Evolutionary conservation across 2,329 filamentous ascomycete genomes (phyloP), one percentile per base, ranked within the genome.

Genomic region (Geosmithia putterillii): DNA sequence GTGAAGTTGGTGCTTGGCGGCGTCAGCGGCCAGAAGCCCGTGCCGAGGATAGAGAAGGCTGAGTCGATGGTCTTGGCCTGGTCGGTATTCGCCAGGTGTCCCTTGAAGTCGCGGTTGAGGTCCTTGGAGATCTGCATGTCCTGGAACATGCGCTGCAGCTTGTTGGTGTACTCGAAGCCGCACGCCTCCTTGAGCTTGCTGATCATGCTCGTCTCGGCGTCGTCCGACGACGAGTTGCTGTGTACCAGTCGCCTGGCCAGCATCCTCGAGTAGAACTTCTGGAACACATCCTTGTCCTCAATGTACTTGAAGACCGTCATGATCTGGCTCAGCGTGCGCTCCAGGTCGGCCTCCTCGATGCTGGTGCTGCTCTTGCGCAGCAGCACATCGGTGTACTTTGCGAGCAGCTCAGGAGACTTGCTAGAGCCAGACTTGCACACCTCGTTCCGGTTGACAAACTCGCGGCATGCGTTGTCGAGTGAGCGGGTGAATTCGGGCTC

Each of bases 281-380:
- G 92, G 74, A 98, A 98, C 5, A 98, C 94, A 57, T 98, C 92
- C 72, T 98, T 98, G 66, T 98, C 94, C 60, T 98, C 92, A 50
- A 98, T 96, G 64, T 98, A 98, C 69, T 96, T 96, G 77, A 98
- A 98, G 44, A 98, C 87, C 2, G 90, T 95, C 92, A 98, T 98
- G 55, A 98, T 92, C 61, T 95, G 86, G 18, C 79, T 80, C 23
- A 96, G 70, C 25, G 87, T 83, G 51, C 83, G 82, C 65, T 98
- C 92, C 54, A 96, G 74, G 57, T 98, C 90, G 25, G 86, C 83
- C 58, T 98, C 92, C 58, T 96, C 92, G 14, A 88, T 86, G 53
- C 88, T 87, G 53, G 89, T 94, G 23, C 84, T 85, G 51, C 86
- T 90, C 71, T 95, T 95, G 63, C 92, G 90, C 42, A 98, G 71